Percentiles rank a stretch among this genome's conserved stretches.
phyloP scores from a whole-genome alignment of 352 stramenopile species.

The Phytophthora sansomeana region DNA sequence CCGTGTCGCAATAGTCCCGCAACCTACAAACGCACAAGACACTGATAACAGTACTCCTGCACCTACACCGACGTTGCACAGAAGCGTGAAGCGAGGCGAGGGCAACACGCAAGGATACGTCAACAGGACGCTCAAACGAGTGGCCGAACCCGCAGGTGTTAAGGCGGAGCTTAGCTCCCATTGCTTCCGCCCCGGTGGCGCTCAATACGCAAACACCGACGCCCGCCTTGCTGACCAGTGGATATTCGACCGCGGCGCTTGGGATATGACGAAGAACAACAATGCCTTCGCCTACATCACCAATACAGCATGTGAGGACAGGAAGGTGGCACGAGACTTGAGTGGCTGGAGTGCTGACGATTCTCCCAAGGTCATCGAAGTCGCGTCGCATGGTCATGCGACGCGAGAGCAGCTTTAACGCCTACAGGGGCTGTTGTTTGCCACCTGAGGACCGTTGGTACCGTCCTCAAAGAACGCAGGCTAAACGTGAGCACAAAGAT shows the following conservation, averaged over 20 bases:
- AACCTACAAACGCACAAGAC: no score
- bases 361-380: background rate
- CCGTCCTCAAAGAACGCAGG: background rate
- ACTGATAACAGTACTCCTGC: no score
- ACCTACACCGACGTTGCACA: no score
- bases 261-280: conserved; percentile 41
- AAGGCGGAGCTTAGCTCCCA: conserved; percentile 31
- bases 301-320: background rate
- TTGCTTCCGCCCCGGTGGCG: conserved; percentile 31
- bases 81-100: no score
- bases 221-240: conserved; percentile 25
- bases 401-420: background rate
- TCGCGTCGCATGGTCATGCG: no score
- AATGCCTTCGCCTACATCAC: conserved; percentile 29
- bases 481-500: conserved; percentile 9
- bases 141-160: conserved; percentile 2
- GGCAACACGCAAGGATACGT: conserved; percentile 35
- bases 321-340: background rate
- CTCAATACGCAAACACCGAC: conserved; percentile 34
- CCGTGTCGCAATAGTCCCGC: no score
- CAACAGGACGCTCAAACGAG: conserved; percentile 29
- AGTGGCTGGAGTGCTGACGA: background rate
- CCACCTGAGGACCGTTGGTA: no score
- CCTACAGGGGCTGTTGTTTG: background rate
- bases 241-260: conserved; percentile 41